Evolutionary conservation across 2,329 filamentous ascomycete species (phyloP), one percentile per base, ranked within the genome.

Genomic region (Stylonectria norvegica): DNA sequence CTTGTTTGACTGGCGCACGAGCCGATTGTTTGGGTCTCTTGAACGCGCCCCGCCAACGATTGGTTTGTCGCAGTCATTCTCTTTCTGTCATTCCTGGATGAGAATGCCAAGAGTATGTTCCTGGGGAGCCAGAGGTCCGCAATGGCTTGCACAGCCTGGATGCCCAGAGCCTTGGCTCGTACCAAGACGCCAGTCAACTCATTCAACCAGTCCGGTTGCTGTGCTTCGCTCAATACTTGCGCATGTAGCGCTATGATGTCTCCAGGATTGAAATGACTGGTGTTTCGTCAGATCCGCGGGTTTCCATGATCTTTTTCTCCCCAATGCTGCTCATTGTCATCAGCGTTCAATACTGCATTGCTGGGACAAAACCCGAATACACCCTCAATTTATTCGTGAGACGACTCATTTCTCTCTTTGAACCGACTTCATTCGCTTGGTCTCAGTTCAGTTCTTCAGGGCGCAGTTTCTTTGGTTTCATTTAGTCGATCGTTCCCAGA

Each of bases 131-230:
- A n/a, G 20, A 23, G 32, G 8, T 5, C 19, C 17, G 15, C 30
- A 19, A 19, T 49, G 36, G 35, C 10, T 27, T 55, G 54, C 54
- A 57, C 53, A 47, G 54, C 54, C 54, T 39, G 47, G 45, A 44
- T 50, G 50, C 50, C 53, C 40, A 56, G 50, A 45, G 30, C 15
- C 46, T 56, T 52, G 47, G 51, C 53, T 55, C 48, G 45, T 50
- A 53, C 44, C 44, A 36, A 40, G 16, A n/a, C 20, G 22, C 22
- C 22, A 25, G 22, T n/a, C n/a, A n/a, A n/a, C n/a, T n/a, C n/a
- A n/a, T n/a, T n/a, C n/a, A n/a, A 31, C 22, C 10, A n/a, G 15
- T 12, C 25, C 17, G n/a, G n/a, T 8, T 20, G 5, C 6, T 33
- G 6, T 30, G 14, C 23, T 40, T 25, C n/a, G 19, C 22, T 17